Evolutionary conservation across 164 flowering plant genomes (phyloP), one percentile per base, ranked within the genome.

Genomic region (Chloranthus sessilifolius): DNA sequence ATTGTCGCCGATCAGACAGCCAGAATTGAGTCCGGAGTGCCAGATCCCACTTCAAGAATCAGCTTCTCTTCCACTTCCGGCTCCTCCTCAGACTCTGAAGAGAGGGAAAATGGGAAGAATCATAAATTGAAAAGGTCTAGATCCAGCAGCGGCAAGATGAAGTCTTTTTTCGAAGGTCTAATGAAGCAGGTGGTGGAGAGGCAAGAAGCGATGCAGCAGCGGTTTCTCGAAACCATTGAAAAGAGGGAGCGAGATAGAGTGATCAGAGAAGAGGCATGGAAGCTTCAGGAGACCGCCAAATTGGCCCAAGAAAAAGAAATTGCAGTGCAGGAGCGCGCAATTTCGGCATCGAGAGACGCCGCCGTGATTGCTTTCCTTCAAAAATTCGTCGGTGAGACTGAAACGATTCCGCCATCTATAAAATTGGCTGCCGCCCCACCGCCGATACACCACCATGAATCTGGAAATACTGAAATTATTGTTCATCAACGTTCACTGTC

Each of bases 251-350:
- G 73, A 39, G 95, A 80, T 4, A 60, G 95, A 40, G 61, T 74
- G 71, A 64, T 71, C 1, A 62, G 88, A 42, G 95, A 82, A 53
- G 95, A 86, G 27, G 81, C 80, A 9, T 86, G 95, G 95, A 81
- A 65, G 70, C 65, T 65, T 22, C 85, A 82, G 49, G 88, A 86
- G 66, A 71, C 73, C 72, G 70, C 75, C 0, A 69, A 88, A 51
- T 38, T 81, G 3, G 50, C 42, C 36, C 66, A 71, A 1, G 90
- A 82, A 46, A 88, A 81, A 40, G 87, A 79, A 20, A 55, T 75
- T 17, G 52, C 73, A 63, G 74, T 84, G 15, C 85, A 79, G 30
- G 95, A 86, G 46, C 57, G 88, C 4, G 75, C 79, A 20, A 59
- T 71, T 25, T 67, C 87, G 12, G 81, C 89, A 5, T 68, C 87